Evolutionary conservation across 768 basidiomycete species (phyloP).

Genomic region (Phallus indusiatus): DNA sequence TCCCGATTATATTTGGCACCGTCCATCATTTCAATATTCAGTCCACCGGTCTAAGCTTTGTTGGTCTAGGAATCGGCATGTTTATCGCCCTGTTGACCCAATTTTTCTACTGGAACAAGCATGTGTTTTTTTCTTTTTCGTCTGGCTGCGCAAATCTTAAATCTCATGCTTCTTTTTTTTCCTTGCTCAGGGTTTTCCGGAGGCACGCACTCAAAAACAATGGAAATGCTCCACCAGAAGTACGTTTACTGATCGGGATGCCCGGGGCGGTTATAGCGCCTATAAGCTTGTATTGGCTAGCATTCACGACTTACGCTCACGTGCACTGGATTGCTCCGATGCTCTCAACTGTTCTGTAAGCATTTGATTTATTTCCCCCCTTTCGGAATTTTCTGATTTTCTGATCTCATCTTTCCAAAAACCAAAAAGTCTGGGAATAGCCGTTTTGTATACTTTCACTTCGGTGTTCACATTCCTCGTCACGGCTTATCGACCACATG

Average conservation of each 20-base stretch:
- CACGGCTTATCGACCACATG: slow-evolving; percentile 40
- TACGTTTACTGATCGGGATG: slow-evolving; percentile 55
- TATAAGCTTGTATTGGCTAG: slow-evolving; percentile 45
- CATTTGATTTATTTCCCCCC: neutral
- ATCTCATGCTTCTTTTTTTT: neutral
- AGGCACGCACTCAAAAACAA: slow-evolving; percentile 29
- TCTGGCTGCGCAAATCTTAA: neutral
- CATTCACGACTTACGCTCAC: slow-evolving; percentile 39
- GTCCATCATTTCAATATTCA: slow-evolving; percentile 47
- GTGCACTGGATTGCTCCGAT: slow-evolving; percentile 43
- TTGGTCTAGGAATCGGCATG: slow-evolving; percentile 45
- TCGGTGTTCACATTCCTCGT: slow-evolving; percentile 56
- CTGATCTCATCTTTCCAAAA: neutral
- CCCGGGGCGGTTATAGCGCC: slow-evolving; percentile 58
- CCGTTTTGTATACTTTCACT: slow-evolving; percentile 44
- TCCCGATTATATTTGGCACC: slow-evolving; percentile 41
- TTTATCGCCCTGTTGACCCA: slow-evolving; percentile 28
- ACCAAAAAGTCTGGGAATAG: slow-evolving; percentile 43
- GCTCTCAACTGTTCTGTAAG: slow-evolving; percentile 34
- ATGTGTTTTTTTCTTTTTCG: neutral
- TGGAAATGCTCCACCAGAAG: slow-evolving; percentile 53
- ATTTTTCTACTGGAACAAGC: neutral
- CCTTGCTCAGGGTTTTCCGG: slow-evolving; percentile 25
- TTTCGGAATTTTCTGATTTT: too few relatives aligned
- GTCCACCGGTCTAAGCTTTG: slow-evolving; percentile 36